Percentiles rank a stretch among this genome's conserved stretches.
These are phyloP conservation scores for Rhizomucor pusillus DNA, from an alignment of 371 early-diverging fungal species.

Conservation along the genomic window DNA sequence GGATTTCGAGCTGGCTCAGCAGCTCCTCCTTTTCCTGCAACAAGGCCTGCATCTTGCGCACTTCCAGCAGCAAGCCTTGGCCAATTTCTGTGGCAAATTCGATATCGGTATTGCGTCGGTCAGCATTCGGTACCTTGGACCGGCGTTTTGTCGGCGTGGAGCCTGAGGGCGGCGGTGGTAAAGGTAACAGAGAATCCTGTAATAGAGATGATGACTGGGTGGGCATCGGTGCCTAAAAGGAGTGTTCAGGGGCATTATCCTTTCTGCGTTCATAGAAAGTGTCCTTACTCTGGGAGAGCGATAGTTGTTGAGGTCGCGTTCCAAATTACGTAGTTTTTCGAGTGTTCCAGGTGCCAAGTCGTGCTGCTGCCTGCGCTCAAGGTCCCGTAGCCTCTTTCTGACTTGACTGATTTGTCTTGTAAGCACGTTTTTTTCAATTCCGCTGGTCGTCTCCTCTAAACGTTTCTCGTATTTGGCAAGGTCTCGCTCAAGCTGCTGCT, in stretches of 20 bases:
- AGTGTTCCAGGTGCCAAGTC: background rate
- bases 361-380: constrained; percentile 8
- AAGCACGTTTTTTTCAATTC: constrained; percentile 25
- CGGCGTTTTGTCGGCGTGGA: constrained; percentile 41
- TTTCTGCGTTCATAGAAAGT: constrained; percentile 9
- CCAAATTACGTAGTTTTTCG: too few species aligned
- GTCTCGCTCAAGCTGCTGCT: constrained; percentile 16
- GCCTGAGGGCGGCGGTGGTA: constrained; percentile 36
- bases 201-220: constrained; percentile 39
- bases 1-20: constrained; percentile 57
- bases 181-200: constrained; percentile 22
- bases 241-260: constrained; percentile 3
- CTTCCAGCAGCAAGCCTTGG: constrained; percentile 47
- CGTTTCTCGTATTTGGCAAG: constrained; percentile 20
- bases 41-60: constrained; percentile 44
- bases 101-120: constrained; percentile 49
- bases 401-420: constrained; percentile 25
- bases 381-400: constrained; percentile 13
- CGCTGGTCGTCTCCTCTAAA: constrained; percentile 19
- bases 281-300: constrained; percentile 8
- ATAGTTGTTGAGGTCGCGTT: too few species aligned
- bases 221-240: constrained; percentile 32
- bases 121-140: constrained; percentile 33
- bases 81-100: constrained; percentile 57
- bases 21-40: constrained; percentile 63